Percentiles rank a stretch among this genome's conserved stretches.
Evolutionary conservation across 1,284 basidiomycete genomes (phyloP).

Genomic region (Cutaneotrichosporon sp.): DNA sequence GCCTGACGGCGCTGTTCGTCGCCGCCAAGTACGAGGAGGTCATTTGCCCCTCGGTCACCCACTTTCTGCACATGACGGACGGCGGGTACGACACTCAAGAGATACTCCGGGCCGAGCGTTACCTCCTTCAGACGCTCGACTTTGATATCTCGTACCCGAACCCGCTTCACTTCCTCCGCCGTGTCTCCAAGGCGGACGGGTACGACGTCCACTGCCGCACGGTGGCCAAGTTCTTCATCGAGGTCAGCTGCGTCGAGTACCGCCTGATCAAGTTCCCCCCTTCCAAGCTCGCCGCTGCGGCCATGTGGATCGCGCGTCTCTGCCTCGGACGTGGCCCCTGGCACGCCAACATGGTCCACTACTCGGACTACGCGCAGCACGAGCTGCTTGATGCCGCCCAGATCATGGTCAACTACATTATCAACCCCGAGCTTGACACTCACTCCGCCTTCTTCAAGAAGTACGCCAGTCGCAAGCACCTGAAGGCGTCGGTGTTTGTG

Average conservation of each 20-base stretch:
- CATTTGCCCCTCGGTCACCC: constrained; percentile 77
- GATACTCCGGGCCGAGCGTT: constrained; percentile 88
- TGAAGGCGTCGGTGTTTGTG: constrained; percentile 62
- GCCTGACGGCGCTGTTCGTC: constrained; percentile 88
- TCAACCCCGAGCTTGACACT: constrained; percentile 57
- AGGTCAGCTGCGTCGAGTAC: constrained; percentile 86
- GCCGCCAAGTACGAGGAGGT: constrained; percentile 96
- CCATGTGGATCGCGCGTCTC: constrained; percentile 84
- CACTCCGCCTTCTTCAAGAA: constrained; percentile 66
- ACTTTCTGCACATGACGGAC: constrained; percentile 86
- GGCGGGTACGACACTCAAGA: constrained; percentile 79
- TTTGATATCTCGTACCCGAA: constrained; percentile 91
- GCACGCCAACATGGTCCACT: constrained; percentile 89
- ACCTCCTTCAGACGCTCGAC: constrained; percentile 83
- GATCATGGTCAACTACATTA: constrained; percentile 86
- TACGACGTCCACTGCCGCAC: constrained; percentile 89
- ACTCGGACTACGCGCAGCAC: constrained; percentile 81
- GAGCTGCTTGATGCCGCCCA: constrained; percentile 81
- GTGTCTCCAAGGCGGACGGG: constrained; percentile 92
- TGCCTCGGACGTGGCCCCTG: constrained; percentile 78
- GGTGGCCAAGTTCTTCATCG: constrained; percentile 86
- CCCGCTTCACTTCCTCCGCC: constrained; percentile 85
- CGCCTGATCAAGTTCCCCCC: constrained; percentile 73
- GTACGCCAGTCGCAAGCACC: constrained; percentile 68
- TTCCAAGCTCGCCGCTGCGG: constrained; percentile 78